These are phyloP conservation scores for Ogataea minuta DNA, from an alignment of 805 yeast species.

Conservation along the genomic window DNA sequence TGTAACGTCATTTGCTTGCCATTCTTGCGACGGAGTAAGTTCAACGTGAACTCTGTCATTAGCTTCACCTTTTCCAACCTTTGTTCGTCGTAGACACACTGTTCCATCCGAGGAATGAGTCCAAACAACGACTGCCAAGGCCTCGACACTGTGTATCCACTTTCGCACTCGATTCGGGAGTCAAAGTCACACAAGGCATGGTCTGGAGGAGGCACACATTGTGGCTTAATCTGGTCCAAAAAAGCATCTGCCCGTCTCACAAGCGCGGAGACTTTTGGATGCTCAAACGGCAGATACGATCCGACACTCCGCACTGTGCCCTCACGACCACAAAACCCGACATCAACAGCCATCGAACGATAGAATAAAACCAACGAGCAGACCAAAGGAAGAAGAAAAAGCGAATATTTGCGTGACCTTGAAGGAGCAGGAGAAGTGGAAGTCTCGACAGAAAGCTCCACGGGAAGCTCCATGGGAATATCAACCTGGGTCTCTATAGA, in stretches of 20 bases:
- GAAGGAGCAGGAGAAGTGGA: not conserved
- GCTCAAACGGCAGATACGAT: slow-evolving; percentile 20
- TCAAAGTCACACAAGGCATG: slow-evolving; percentile 72
- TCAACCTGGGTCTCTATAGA: not conserved
- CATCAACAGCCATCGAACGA: slow-evolving; percentile 55
- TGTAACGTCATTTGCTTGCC: slow-evolving; percentile 63
- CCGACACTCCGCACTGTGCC: slow-evolving; percentile 26
- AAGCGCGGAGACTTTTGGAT: slow-evolving; percentile 3
- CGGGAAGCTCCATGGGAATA: not conserved
- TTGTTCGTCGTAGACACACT: slow-evolving; percentile 72
- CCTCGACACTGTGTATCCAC: slow-evolving; percentile 52
- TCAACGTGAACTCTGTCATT: slow-evolving; percentile 64
- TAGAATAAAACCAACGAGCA: slow-evolving; percentile 45
- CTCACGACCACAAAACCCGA: slow-evolving; percentile 76
- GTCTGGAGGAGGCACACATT: slow-evolving; percentile 75
- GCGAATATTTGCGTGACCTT: not conserved
- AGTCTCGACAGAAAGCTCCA: not conserved
- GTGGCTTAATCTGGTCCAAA: slow-evolving; percentile 38
- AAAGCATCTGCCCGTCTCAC: slow-evolving; percentile 32
- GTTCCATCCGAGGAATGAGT: slow-evolving; percentile 56
- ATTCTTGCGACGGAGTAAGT: slow-evolving; percentile 62
- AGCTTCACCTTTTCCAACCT: slow-evolving; percentile 65
- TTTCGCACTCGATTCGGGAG: slow-evolving; percentile 64
- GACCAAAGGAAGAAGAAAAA: slow-evolving; percentile 1
- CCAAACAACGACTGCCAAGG: slow-evolving; percentile 59